Conservation (phyloP, 768 basidiomycete species). For the Hygrophoropsis aurantiaca region DNA sequence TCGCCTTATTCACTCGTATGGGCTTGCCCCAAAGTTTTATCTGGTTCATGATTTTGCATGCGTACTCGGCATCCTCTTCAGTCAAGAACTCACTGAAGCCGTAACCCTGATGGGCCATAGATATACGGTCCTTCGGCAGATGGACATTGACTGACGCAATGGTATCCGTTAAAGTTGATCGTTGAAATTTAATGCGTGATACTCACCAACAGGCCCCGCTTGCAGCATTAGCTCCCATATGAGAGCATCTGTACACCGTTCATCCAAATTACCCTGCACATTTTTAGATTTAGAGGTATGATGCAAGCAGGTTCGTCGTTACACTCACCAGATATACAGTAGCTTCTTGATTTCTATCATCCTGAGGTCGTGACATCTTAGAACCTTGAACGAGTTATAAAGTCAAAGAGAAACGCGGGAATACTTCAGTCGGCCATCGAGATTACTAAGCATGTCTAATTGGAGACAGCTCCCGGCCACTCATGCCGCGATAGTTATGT, state of each 20-base stretch:
- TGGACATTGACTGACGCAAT: conserved; percentile 82
- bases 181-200: background rate
- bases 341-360: conserved; percentile 90
- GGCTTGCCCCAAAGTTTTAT: conserved; percentile 99
- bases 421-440: background rate
- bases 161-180: background rate
- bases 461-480: conserved; percentile 1
- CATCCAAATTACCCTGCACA: conserved; percentile 90
- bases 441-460: background rate
- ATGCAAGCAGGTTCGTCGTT: background rate
- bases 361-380: conserved; percentile 56
- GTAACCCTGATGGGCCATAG: conserved; percentile 98
- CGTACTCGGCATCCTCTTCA: conserved; percentile 99
- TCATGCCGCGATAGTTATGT: background rate
- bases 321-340: conserved; percentile 76
- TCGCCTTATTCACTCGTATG: conserved; percentile 96
- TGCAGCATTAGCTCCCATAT: conserved; percentile 99
- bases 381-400: background rate
- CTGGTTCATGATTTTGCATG: conserved; percentile 99
- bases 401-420: background rate
- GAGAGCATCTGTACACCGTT: conserved; percentile 89
- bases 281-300: conserved; percentile 4
- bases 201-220: conserved; percentile 96
- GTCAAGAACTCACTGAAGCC: conserved; percentile 99
- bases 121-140: conserved; percentile 96